Evolutionary conservation across 495 filamentous ascomycete species (phyloP), one percentile per base, ranked within the genome.

Genomic region (Evernia prunastri): DNA sequence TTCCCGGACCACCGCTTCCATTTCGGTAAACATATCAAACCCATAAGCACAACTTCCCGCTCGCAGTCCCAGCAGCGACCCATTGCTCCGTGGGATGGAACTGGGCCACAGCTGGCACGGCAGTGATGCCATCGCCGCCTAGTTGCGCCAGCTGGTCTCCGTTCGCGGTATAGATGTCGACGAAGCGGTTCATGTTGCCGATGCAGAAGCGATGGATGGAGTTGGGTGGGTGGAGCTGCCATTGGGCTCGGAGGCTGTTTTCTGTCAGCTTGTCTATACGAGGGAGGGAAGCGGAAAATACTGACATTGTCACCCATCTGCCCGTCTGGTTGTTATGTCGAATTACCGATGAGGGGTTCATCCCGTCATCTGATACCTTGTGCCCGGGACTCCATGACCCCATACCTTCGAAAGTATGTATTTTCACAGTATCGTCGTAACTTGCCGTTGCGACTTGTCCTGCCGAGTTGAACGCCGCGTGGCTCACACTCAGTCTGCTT

Each of bases 161-260:
- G 39, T 84, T 78, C 13, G 81, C 77, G 17, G 86, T 87, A 73
- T 87, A 97, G 10, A 98, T 83, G 72, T 98, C 94, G 4, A 97
- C 89, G 67, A 96, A 97, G 25, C 94, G 86, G 72, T 96, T 96
- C 94, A 97, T 97, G 71, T 96, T 97, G 1, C 90, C 95, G 64
- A 98, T 93, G 53, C 86, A 91, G 74, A 97, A 90, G 56, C 90
- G 88, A 61, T 96, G 87, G 9, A 91, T 82, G 31, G 84, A 85
- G 57, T 92, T 88, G 43, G 80, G 78, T 0, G 94, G 94, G 58
- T 81, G 82, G 25, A 80, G 73, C 74, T 97, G 95, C 94, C 94
- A 98, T 67, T 96, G 90, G 6, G 94, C 87, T 59, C 92, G 90
- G 11, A 98, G 79, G 64, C 95, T 96, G 20, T 76, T 42, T 23